Base-by-base conservation (phyloP, 2,329 filamentous ascomycete species). In the Botrytis galanthina region DNA sequence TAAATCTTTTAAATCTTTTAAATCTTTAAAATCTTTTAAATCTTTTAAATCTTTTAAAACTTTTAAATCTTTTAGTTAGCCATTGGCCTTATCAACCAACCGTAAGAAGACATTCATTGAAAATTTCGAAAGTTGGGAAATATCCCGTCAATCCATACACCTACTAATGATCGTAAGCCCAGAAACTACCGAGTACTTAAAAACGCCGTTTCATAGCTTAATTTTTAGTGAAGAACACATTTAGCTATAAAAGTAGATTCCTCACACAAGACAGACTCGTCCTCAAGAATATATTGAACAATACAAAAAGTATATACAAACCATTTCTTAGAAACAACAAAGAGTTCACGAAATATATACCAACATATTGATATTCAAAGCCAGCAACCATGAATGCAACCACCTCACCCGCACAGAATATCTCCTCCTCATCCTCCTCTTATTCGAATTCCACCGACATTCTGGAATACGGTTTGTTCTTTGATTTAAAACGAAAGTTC, bases 181-280 rank as follows among this genome's bases (percentile, higher is more conserved):
- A 48, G 46, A 26, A 26, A 48, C 20, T 48, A 26, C 9, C 10
- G 22, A 48, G 22, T 26, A 26, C 48, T 51, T 51, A n/a, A 14
- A 51, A 14, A 2, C 26, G 48, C 48, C 0, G n/a, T 7, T 3
- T n/a, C 2, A n/a, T 51, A 51, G 26, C n/a, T 16, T 5, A 0
- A 6, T 7, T n/a, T 1, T 51, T n/a, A 51, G 26, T 51, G 26
- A 51, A 51, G 48, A 14, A 51, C 1, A n/a, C 4, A 51, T 6
- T n/a, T 14, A n/a, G n/a, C 1, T n/a, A 51, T 51, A 51, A 51
- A 51, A 14, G 26, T 0, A 26, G 22, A 6, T 14, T 51, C 0
- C 26, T 51, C 10, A n/a, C 26, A 14, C 5, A 51, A n/a, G 48
- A 51, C 1, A 14, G 0, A 51, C 26, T 3, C n/a, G 10, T n/a